A percentile compares a stretch with the other conserved stretches of the same genome.
phyloP scores from a whole-genome alignment of 192 early-diverging fungal genomes.

The Backusella psychrophila region DNA sequence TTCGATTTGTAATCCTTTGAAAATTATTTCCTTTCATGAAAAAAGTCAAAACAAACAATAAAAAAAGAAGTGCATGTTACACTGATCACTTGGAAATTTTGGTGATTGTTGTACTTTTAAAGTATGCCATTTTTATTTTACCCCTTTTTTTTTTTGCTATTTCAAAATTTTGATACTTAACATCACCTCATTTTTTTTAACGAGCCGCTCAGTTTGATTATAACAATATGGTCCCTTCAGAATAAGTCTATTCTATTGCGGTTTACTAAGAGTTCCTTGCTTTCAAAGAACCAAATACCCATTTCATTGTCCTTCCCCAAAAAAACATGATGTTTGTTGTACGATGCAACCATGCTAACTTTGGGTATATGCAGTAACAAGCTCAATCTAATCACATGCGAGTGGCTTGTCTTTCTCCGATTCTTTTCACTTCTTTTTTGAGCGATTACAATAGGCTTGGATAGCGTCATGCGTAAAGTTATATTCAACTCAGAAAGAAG shows the following conservation, averaged over 20 bases:
- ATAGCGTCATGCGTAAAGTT: conserved; percentile 75
- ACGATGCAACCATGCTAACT: background rate
- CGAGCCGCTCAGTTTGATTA: background rate
- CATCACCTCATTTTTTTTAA: background rate
- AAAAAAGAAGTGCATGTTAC: background rate
- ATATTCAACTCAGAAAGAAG: conserved; percentile 81
- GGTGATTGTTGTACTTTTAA: background rate
- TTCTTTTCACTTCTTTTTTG: background rate
- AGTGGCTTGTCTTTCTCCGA: background rate
- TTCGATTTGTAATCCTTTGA: background rate
- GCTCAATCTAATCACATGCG: background rate
- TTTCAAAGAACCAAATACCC: background rate
- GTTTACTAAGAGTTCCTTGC: background rate
- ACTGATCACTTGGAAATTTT: background rate
- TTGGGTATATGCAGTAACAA: background rate
- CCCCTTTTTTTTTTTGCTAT: background rate
- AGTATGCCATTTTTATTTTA: background rate
- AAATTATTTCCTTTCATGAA: background rate
- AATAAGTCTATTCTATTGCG: background rate
- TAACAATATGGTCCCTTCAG: background rate
- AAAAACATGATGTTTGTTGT: background rate
- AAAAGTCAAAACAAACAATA: background rate
- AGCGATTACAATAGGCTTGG: background rate
- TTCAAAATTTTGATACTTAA: background rate
- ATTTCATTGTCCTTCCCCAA: background rate